phyloP scores from a whole-genome alignment of 2,329 filamentous ascomycete species.

The Elsinoe australis region DNA sequence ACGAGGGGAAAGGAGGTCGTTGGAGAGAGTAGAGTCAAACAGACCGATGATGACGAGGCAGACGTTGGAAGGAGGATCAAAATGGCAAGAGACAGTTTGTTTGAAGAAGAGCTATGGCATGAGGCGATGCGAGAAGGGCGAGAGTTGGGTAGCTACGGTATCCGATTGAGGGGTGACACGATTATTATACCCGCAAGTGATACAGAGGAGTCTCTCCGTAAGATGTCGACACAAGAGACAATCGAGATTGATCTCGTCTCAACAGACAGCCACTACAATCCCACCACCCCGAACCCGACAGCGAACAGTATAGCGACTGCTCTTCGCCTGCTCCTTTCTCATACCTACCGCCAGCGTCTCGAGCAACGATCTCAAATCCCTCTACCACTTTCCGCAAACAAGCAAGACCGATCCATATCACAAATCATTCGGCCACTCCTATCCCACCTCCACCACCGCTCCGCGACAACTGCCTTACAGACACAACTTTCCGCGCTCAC shows the following conservation, averaged over 20 bases:
- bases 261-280: conserved; percentile 35
- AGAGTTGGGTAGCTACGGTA: conserved; percentile 60
- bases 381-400: conserved; percentile 46
- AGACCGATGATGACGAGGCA: conserved; percentile 43
- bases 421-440: conserved; percentile 54
- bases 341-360: conserved; percentile 71
- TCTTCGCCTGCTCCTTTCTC: conserved; percentile 67
- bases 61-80: conserved; percentile 62
- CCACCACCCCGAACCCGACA: conserved; percentile 20
- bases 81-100: conserved; percentile 69
- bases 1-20: conserved; percentile 50
- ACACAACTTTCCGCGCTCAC: conserved; percentile 25
- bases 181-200: conserved; percentile 29
- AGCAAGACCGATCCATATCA: conserved; percentile 45
- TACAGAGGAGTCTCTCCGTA: not conserved
- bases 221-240: not conserved
- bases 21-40: conserved; percentile 44
- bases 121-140: conserved; percentile 80
- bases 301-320: conserved; percentile 60
- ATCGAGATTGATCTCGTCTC: conserved; percentile 58
- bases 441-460: conserved; percentile 45
- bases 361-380: conserved; percentile 59
- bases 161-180: conserved; percentile 51
- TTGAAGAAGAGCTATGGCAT: conserved; percentile 81
- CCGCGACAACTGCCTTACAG: conserved; percentile 32